A percentile compares a stretch with the other conserved stretches of the same genome.
phyloP scores from a whole-genome alignment of 2,329 filamentous ascomycete species.

The Emydomyces testavorans region DNA sequence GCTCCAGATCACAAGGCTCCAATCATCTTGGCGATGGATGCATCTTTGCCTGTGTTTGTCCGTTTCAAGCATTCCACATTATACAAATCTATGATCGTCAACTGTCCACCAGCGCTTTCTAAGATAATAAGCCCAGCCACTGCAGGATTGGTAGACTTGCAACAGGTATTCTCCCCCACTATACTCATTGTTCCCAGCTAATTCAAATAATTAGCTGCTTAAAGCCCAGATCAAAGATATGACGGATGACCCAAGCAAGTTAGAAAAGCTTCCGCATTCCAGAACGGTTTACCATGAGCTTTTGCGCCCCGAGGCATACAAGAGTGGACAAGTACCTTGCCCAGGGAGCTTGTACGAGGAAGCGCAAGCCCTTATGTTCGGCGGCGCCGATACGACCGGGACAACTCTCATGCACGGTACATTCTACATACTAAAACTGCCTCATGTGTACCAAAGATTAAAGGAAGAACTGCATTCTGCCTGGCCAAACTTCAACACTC shows the following conservation, averaged over 20 bases:
- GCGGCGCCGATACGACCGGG: constrained; percentile 37
- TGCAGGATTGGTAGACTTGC: constrained; percentile 30
- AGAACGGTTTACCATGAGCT: constrained; percentile 30
- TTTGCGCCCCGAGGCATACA: constrained; percentile 23
- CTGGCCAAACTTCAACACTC: constrained; percentile 28
- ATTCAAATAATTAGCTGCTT: background rate
- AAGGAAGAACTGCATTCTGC: constrained; percentile 29
- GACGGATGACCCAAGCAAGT: constrained; percentile 19
- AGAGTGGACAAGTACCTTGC: constrained; percentile 25
- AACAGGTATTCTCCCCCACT: constrained; percentile 21
- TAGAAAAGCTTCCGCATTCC: constrained; percentile 23
- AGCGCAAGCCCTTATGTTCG: constrained; percentile 38
- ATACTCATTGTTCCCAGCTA: background rate
- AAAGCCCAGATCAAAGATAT: constrained; percentile 19
- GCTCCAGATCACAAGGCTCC: constrained; percentile 18
- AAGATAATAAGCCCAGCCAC: constrained; percentile 29
- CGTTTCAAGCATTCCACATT: constrained; percentile 21
- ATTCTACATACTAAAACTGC: constrained; percentile 32
- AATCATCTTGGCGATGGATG: constrained; percentile 20
- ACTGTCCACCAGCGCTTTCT: constrained; percentile 29
- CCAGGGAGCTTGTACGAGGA: constrained; percentile 34
- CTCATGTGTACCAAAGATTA: constrained; percentile 25
- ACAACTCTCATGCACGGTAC: constrained; percentile 34
- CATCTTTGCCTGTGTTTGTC: constrained; percentile 15
- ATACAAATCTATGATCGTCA: constrained; percentile 29